phyloP scores from a whole-genome alignment of 345 rosid genomes.

The Eucalyptus sp. region DNA sequence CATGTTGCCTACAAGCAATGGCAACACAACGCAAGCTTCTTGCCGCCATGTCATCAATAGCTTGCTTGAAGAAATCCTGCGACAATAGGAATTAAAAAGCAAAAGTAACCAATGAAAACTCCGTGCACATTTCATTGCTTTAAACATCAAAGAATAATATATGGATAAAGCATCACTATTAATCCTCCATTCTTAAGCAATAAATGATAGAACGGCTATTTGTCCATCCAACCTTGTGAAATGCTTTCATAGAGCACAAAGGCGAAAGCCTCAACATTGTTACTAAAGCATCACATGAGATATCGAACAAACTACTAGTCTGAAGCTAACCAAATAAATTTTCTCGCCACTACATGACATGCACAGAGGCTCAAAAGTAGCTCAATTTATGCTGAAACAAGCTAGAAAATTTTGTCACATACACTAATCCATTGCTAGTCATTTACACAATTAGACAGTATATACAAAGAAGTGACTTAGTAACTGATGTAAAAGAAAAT shows the following conservation, averaged over 20 bases:
- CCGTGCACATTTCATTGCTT: not conserved
- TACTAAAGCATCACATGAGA: not conserved
- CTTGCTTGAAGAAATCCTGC: constrained; percentile 58
- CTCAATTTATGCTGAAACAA: not conserved
- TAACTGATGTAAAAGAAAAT: not conserved
- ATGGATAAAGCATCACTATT: not conserved
- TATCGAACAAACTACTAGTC: not conserved
- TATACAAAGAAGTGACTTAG: not conserved
- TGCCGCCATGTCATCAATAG: constrained; percentile 79
- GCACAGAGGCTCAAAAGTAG: not conserved
- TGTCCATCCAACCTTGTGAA: not conserved
- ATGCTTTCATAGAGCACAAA: not conserved
- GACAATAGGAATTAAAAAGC: not conserved
- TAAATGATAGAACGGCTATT: not conserved
- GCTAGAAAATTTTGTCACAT: not conserved
- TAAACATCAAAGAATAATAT: not conserved
- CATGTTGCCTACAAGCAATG: constrained; percentile 69
- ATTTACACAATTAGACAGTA: not conserved
- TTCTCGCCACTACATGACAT: not conserved
- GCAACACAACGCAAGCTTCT: constrained; percentile 94
- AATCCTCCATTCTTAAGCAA: not conserved
- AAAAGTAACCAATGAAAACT: not conserved
- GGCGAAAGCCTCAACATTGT: not conserved
- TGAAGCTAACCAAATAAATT: not conserved
- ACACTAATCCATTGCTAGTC: not conserved